phyloP scores from a whole-genome alignment of 305 asterid genomes.

The Fraxinus greggii region DNA sequence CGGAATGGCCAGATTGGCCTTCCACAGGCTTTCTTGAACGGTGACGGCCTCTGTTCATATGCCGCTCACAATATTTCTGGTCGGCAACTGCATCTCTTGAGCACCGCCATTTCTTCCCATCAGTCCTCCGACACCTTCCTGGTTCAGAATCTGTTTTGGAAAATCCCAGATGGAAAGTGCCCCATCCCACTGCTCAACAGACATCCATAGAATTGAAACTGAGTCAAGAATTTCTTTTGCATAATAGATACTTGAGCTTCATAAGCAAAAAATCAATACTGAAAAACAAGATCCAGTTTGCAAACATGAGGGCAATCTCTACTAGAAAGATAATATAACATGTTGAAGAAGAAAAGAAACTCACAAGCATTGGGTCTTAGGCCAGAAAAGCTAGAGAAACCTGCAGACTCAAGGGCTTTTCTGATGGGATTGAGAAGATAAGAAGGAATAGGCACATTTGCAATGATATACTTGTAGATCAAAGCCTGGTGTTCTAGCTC shows the following conservation, averaged over 20 bases:
- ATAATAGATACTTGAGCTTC: background rate
- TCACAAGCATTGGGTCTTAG: slow-evolving; percentile 70
- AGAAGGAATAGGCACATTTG: slow-evolving; percentile 82
- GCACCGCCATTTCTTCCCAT: slow-evolving; percentile 99
- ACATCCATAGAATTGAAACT: background rate
- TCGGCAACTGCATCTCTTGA: slow-evolving; percentile 88
- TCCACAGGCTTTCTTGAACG: slow-evolving; percentile 99
- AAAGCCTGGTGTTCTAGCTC: slow-evolving; percentile 94
- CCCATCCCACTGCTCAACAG: slow-evolving; percentile 76
- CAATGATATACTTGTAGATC: slow-evolving; percentile 88
- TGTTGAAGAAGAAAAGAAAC: slow-evolving; percentile 22
- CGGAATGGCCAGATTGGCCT: slow-evolving; percentile 63
- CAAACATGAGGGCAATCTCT: background rate
- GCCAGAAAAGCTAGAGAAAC: slow-evolving; percentile 52
- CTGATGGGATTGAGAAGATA: slow-evolving; percentile 76
- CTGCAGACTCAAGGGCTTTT: slow-evolving; percentile 79
- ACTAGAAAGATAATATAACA: background rate
- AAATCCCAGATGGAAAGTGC: slow-evolving; percentile 74
- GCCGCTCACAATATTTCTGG: slow-evolving; percentile 96
- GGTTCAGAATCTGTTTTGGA: slow-evolving; percentile 87
- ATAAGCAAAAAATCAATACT: background rate
- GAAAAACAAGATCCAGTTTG: background rate
- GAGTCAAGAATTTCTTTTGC: background rate
- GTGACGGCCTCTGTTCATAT: slow-evolving; percentile 96
- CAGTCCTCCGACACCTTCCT: slow-evolving; percentile 94